phyloP scores from a whole-genome alignment of 78 protist genomes.

The Polysphondylium violaceum region DNA sequence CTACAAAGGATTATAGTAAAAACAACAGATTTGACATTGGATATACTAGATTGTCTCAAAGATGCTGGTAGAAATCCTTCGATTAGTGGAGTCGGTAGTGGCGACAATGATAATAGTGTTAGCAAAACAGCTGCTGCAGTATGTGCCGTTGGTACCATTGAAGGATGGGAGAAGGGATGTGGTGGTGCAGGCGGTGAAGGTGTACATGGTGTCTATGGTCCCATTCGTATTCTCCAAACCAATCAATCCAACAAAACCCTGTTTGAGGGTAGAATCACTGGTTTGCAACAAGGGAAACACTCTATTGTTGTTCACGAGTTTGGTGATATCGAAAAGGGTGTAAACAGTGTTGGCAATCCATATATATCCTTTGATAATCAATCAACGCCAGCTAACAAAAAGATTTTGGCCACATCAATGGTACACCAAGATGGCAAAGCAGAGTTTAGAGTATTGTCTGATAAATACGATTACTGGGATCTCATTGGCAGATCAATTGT shows the following conservation, averaged over 20 bases:
- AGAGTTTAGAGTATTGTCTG: slow-evolving; percentile 39
- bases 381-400: neutral
- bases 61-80: slow-evolving; percentile 30
- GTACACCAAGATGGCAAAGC: slow-evolving; percentile 44
- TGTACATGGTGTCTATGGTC: slow-evolving; percentile 51
- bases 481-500: slow-evolving; percentile 73
- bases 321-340: slow-evolving; percentile 49
- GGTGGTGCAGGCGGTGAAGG: slow-evolving; percentile 78
- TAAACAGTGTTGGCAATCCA: slow-evolving; percentile 34
- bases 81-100: slow-evolving; percentile 29
- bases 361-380: neutral
- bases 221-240: slow-evolving; percentile 8
- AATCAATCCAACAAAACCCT: neutral
- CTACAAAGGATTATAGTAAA: slow-evolving; percentile 27
- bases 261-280: slow-evolving; percentile 60
- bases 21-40: slow-evolving; percentile 34
- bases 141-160: slow-evolving; percentile 46
- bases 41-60: slow-evolving; percentile 35
- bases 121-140: slow-evolving; percentile 21
- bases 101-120: neutral
- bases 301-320: slow-evolving; percentile 49
- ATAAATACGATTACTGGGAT: slow-evolving; percentile 54
- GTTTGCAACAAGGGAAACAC: slow-evolving; percentile 25
- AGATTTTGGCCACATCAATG: slow-evolving; percentile 8
- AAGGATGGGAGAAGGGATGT: slow-evolving; percentile 68